Evolutionary conservation across 305 asterid genomes (phyloP), one percentile per base, ranked within the genome.

Genomic region (Solanum hybrid): DNA sequence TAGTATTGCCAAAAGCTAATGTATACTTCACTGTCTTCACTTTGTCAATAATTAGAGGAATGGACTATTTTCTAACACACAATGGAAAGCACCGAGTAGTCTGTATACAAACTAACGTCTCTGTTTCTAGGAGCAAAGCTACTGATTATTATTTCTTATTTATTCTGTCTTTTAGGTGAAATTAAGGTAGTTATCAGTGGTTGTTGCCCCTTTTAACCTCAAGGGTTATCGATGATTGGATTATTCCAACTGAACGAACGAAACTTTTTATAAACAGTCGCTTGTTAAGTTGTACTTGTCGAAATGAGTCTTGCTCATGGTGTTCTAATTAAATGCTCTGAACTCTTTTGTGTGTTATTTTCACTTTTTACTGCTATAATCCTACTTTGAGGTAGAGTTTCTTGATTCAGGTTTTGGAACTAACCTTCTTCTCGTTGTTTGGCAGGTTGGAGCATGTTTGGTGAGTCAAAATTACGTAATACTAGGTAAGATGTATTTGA

Each of bases 401-500:
- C 86, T 80, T 31, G 45, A 10, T 37, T 38, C 56, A 72, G 88
- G 88, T 86, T 86, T 88, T 10, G n/a, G 45, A 42, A 34, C 29
- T 71, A 6, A 37, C 88, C 84, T 69, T 45, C 29, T 64, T 26
- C n/a, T 64, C 34, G 8, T 19, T 35, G 64, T 90, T 86, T 78
- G 86, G 76, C 79, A 96, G 98, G 99, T 95, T 90, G 99, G 99
- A 91, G 99, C 99, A 80, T 96, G 99, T 92, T 91, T 96, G 96
- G 99, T 96, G 92, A 96, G 99, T 91, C 95, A 95, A 88, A 95
- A 92, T 91, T 98, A 96, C 71, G 92, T 96, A 80, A 96, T 96
- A 87, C 96, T 96, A 14, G 99, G 99, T 96, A 92, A 92, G 97
- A 89, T 90, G 89, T 88, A 90, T 90, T 60, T 69, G 73, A 84